Base-by-base conservation (phyloP, 768 basidiomycete species). In the Chlorophyllum brunneum region DNA sequence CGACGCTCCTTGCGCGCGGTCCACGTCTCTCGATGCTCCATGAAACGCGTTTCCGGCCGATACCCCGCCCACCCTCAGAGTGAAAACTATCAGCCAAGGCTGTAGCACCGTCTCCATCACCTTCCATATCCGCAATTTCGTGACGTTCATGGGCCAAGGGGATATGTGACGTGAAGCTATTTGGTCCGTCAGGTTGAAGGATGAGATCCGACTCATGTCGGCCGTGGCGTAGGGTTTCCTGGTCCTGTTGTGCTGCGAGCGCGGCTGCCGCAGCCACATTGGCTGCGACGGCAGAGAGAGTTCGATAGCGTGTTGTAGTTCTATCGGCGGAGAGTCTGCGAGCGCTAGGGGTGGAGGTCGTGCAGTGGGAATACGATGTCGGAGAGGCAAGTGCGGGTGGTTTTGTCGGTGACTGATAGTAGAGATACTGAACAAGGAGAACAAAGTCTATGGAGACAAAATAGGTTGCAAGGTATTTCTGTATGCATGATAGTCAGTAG, bases 401-500 rank as follows among this genome's bases (percentile, higher is more conserved):
- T 46, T 70, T 72, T 27, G 52, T 22, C 11, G 67, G 63, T 15
- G 67, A 63, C 20, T 73, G 68, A 61, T 93, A 95, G 70, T 95
- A 89, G 62, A 84, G 72, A 70, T 85, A 98, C 65, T 99, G 95
- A 6, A 62, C 65, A 39, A 95, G 71, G 22, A 98, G 76, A 26
- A 76, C 72, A 44, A 82, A 70, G 67, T 99, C 97, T 45, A 98
- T 79, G 49, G 79, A 70, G 61, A 89, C 87, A 64, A 98, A 99
- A 67, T 99, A 99, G 0, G 77, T 76, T 2, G 97, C 95, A 39
- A 99, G 89, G 65, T 83, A 91, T 36, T 83, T 95, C 92, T 97
- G 48, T 37, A 43, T 55, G 29, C 30, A n/a, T 16, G 29, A 15
- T 34, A 24, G 30, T 45, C 18, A 37, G 42, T 44, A 58, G 59